phyloP scores from a whole-genome alignment of 768 basidiomycete species.

The Xerocomus potaroensis region DNA sequence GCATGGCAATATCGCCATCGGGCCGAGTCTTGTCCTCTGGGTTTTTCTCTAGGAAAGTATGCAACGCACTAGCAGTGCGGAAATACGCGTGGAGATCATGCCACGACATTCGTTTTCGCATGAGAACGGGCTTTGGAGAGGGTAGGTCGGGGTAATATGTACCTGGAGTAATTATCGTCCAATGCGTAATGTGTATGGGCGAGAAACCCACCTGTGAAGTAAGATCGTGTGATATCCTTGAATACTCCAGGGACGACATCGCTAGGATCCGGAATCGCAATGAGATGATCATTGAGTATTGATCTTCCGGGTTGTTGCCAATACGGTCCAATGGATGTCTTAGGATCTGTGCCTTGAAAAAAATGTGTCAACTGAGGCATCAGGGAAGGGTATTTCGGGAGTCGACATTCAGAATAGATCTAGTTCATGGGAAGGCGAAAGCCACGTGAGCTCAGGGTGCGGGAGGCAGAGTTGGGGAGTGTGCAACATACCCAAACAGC shows the following conservation, averaged over 20 bases:
- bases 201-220: slow-evolving; percentile 49
- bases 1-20: slow-evolving; percentile 60
- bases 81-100: slow-evolving; percentile 62
- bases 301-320: slow-evolving; percentile 81
- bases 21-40: slow-evolving; percentile 48
- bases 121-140: slow-evolving; percentile 40
- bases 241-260: slow-evolving; percentile 33
- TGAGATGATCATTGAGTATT: slow-evolving; percentile 67
- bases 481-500: slow-evolving; percentile 63
- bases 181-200: background rate
- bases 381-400: slow-evolving; percentile 54
- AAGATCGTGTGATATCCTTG: slow-evolving; percentile 45
- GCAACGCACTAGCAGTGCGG: slow-evolving; percentile 64
- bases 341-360: slow-evolving; percentile 53
- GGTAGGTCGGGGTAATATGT: slow-evolving; percentile 38
- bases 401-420: slow-evolving; percentile 71
- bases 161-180: slow-evolving; percentile 22
- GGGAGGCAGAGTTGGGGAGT: background rate
- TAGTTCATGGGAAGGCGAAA: slow-evolving; percentile 20
- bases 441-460: too few relatives aligned
- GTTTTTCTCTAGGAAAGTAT: slow-evolving; percentile 59
- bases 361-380: slow-evolving; percentile 58
- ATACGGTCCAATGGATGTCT: slow-evolving; percentile 59
- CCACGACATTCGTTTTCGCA: slow-evolving; percentile 63
- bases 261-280: slow-evolving; percentile 58